These are phyloP conservation scores for Saccharomycopsis lassenensis DNA, from an alignment of 805 yeast species.

Conservation along the genomic window DNA sequence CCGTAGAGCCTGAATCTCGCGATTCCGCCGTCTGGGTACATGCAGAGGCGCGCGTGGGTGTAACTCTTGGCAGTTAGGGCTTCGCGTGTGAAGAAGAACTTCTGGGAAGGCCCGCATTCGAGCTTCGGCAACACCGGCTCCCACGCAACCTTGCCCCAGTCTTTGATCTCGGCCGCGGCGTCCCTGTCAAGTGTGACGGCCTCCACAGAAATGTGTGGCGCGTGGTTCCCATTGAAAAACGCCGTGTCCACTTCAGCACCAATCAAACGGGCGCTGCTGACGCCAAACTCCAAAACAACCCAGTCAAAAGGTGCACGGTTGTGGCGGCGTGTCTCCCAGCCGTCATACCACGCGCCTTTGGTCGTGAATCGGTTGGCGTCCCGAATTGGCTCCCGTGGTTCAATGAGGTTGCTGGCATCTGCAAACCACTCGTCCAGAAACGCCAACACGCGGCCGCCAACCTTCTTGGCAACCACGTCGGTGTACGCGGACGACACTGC, in stretches of 20 bases:
- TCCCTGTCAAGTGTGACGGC: slow-evolving; percentile 25
- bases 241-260: slow-evolving; percentile 93
- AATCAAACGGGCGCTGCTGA: slow-evolving; percentile 61
- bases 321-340: slow-evolving; percentile 98
- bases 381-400: slow-evolving; percentile 70
- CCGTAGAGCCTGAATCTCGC: slow-evolving; percentile 91
- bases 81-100: slow-evolving; percentile 64
- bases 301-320: slow-evolving; percentile 77
- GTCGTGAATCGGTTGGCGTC: slow-evolving; percentile 71
- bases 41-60: slow-evolving; percentile 74
- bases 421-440: slow-evolving; percentile 94
- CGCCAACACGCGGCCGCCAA: slow-evolving; percentile 65
- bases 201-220: slow-evolving; percentile 82
- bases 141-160: slow-evolving; percentile 40
- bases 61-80: slow-evolving; percentile 48
- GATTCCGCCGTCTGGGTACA: slow-evolving; percentile 98
- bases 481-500: no score
- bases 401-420: slow-evolving; percentile 75
- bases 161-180: slow-evolving; percentile 26
- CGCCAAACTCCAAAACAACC: slow-evolving; percentile 79
- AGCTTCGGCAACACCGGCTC: slow-evolving; percentile 51
- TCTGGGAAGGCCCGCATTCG: slow-evolving; percentile 85
- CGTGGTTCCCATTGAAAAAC: slow-evolving; percentile 90
- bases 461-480: slow-evolving; percentile 74
- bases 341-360: slow-evolving; percentile 96